These are phyloP conservation scores for Nigrograna mackinnonii DNA, from an alignment of 2,329 filamentous ascomycete species.

Conservation along the genomic window DNA sequence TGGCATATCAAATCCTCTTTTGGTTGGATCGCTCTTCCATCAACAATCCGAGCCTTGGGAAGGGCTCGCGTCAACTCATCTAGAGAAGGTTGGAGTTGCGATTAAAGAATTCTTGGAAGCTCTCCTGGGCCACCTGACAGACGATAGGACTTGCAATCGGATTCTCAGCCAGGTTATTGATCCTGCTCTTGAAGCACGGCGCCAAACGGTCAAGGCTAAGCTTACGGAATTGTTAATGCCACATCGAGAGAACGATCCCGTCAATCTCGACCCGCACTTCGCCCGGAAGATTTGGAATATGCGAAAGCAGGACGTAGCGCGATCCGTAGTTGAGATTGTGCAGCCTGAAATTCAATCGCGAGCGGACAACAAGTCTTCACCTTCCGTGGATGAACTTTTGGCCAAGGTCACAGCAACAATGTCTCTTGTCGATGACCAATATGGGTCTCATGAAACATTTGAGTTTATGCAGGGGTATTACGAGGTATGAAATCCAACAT, in stretches of 20 bases:
- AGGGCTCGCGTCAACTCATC: constrained; percentile 39
- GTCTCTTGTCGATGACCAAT: constrained; percentile 3
- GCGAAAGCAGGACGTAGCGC: not conserved
- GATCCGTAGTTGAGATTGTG: not conserved
- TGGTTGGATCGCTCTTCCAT: constrained; percentile 63
- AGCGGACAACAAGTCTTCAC: too few relatives aligned
- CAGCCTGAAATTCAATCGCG: not conserved
- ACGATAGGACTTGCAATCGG: constrained; percentile 42
- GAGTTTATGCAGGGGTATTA: constrained; percentile 8
- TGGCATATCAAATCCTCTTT: constrained; percentile 62
- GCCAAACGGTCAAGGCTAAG: constrained; percentile 41
- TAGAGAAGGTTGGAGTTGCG: constrained; percentile 37
- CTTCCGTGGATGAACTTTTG: too few relatives aligned
- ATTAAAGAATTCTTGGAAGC: constrained; percentile 40
- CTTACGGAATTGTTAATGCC: constrained; percentile 52
- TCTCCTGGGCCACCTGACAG: constrained; percentile 41
- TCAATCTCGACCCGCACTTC: too few relatives aligned
- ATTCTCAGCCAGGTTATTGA: constrained; percentile 45
- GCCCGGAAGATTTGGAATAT: not conserved
- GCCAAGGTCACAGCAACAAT: too few relatives aligned
- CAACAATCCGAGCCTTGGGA: constrained; percentile 63
- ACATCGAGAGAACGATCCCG: constrained; percentile 25
- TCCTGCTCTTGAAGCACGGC: constrained; percentile 43
- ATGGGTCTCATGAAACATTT: constrained; percentile 48
- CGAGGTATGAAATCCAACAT: constrained; percentile 1